These are phyloP conservation scores for Vigna unguiculata DNA, from an alignment of 306 rosid species.

Conservation along the genomic window DNA sequence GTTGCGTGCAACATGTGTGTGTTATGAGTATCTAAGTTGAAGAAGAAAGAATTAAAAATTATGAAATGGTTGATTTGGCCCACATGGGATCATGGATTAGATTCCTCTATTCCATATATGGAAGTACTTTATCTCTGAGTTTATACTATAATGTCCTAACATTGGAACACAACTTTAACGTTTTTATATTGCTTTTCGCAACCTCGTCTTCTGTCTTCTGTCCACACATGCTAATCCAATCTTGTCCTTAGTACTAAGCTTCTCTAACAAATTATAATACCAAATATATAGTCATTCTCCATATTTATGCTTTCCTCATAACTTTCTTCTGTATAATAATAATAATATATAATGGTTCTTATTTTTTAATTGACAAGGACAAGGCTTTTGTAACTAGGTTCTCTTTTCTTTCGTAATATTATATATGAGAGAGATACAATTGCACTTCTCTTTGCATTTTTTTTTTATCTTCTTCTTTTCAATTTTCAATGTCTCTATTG, in stretches of 20 bases:
- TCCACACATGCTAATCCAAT: constrained; percentile 23
- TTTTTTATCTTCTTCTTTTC: background rate
- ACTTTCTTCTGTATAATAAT: background rate
- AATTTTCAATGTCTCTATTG: background rate
- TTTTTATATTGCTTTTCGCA: constrained; percentile 38
- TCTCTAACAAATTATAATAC: constrained; percentile 23
- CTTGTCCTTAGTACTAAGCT: constrained; percentile 24
- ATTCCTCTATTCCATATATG: constrained; percentile 43
- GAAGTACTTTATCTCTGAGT: constrained; percentile 35
- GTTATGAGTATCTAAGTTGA: background rate
- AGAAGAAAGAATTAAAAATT: background rate
- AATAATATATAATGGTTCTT: background rate
- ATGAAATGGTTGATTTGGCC: constrained; percentile 28
- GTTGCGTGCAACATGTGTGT: background rate
- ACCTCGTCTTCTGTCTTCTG: constrained; percentile 33
- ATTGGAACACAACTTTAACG: constrained; percentile 23
- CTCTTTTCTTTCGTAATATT: background rate
- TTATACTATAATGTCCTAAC: constrained; percentile 7
- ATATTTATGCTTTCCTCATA: constrained; percentile 20
- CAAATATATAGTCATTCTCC: constrained; percentile 27
- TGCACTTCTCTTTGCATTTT: background rate
- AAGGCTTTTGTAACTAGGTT: background rate
- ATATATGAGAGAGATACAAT: background rate
- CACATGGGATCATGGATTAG: constrained; percentile 40
- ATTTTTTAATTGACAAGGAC: constrained; percentile 21